phyloP scores from a whole-genome alignment of 352 stramenopile genomes.

The Phytophthora fragariaefolia region DNA sequence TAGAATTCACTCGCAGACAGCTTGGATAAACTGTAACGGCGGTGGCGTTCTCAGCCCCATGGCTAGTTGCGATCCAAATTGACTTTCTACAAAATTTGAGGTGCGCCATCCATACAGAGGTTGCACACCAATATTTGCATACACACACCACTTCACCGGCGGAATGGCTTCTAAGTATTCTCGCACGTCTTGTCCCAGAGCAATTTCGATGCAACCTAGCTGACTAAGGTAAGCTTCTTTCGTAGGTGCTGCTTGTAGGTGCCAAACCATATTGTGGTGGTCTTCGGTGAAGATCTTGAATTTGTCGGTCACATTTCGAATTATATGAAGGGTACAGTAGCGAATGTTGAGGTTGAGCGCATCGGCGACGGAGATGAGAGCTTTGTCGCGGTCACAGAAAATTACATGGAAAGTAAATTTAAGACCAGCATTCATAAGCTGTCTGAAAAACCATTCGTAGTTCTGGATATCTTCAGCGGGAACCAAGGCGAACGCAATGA shows the following conservation, averaged over 20 bases:
- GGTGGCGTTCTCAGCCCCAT: not conserved
- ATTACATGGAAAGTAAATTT: not conserved
- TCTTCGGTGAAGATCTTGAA: not conserved
- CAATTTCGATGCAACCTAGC: not conserved
- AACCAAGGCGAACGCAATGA: not conserved
- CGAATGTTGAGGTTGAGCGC: not conserved
- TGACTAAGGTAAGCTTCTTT: not conserved
- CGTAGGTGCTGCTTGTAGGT: not conserved
- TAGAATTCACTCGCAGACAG: constrained; percentile 4
- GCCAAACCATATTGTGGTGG: constrained; percentile 3
- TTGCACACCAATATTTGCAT: constrained; percentile 7
- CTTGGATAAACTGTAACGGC: constrained; percentile 11
- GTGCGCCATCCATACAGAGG: constrained; percentile 12
- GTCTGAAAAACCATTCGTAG: not conserved
- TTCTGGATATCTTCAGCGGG: not conserved
- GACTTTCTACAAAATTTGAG: constrained; percentile 17
- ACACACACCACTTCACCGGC: constrained; percentile 4
- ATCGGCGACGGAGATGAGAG: not conserved
- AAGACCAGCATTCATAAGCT: not conserved
- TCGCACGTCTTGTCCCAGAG: not conserved
- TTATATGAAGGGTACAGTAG: not conserved
- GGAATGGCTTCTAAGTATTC: constrained; percentile 2
- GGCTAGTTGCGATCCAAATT: constrained; percentile 3
- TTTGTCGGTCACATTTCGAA: not conserved
- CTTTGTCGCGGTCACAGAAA: not conserved